Conservation (phyloP, 148 eudicot genomes). For the Pouteria glomerata region DNA sequence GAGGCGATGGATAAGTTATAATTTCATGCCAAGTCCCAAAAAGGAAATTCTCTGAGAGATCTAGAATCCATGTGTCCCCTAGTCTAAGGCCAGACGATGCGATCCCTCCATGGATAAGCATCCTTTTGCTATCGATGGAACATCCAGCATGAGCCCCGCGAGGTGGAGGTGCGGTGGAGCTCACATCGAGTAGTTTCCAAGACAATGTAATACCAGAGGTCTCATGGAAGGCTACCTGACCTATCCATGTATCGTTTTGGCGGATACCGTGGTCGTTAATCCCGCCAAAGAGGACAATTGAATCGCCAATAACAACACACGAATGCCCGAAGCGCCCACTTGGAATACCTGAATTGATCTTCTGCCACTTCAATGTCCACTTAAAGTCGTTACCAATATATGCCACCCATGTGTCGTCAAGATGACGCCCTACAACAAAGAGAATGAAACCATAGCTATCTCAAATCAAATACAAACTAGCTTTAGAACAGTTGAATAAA, state of each 20-base stretch:
- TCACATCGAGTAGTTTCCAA: slow-evolving; percentile 76
- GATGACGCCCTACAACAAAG: slow-evolving; percentile 78
- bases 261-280: slow-evolving; percentile 87
- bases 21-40: slow-evolving; percentile 77
- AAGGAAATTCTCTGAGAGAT: slow-evolving; percentile 59
- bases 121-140: slow-evolving; percentile 48
- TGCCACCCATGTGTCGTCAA: slow-evolving; percentile 98
- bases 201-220: slow-evolving; percentile 38
- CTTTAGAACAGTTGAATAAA: background rate
- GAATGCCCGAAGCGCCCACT: slow-evolving; percentile 96
- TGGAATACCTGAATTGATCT: slow-evolving; percentile 60
- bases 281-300: slow-evolving; percentile 81
- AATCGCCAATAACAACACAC: slow-evolving; percentile 57
- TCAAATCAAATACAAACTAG: background rate
- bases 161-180: slow-evolving; percentile 65
- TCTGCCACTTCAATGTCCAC: slow-evolving; percentile 63
- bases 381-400: slow-evolving; percentile 45
- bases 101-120: slow-evolving; percentile 94
- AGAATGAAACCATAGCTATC: background rate
- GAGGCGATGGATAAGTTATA: slow-evolving; percentile 49
- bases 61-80: slow-evolving; percentile 86
- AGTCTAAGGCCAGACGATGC: slow-evolving; percentile 75
- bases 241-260: slow-evolving; percentile 93
- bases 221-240: slow-evolving; percentile 35
- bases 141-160: slow-evolving; percentile 99